These are phyloP conservation scores for Sporobolomyces pararoseus DNA, from an alignment of 768 basidiomycete species.

Conservation along the genomic window DNA sequence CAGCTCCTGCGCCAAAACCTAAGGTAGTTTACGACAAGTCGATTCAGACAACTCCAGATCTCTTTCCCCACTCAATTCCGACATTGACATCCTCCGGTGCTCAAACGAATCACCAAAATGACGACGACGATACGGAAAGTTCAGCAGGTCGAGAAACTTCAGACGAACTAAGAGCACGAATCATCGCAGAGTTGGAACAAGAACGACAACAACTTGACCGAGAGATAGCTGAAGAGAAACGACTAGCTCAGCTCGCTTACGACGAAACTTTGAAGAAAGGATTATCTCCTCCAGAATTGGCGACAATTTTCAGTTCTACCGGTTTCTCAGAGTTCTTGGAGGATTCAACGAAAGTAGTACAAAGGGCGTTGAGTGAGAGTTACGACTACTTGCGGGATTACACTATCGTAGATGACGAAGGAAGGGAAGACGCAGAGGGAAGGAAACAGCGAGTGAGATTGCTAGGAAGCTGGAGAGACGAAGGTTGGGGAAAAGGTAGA, in stretches of 20 bases:
- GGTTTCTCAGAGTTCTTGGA: conserved; percentile 93
- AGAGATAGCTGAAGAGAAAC: conserved; percentile 75
- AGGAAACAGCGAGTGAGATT: conserved; percentile 67
- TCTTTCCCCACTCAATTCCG: conserved; percentile 24
- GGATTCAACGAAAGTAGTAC: conserved; percentile 88
- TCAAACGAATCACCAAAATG: conserved; percentile 56
- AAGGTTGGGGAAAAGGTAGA: conserved; percentile 82
- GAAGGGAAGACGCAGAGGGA: conserved; percentile 84
- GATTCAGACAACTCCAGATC: conserved; percentile 42
- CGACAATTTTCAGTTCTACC: conserved; percentile 74
- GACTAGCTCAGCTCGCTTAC: conserved; percentile 77
- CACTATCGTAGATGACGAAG: conserved; percentile 60
- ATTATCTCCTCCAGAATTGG: conserved; percentile 77
- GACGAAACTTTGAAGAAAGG: conserved; percentile 73
- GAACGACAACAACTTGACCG: conserved; percentile 65
- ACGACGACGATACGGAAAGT: conserved; percentile 54
- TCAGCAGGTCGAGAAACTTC: conserved; percentile 77
- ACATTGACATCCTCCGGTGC: conserved; percentile 35
- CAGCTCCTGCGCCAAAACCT: conserved; percentile 19
- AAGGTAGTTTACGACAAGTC: conserved; percentile 44
- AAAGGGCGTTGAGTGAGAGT: conserved; percentile 86
- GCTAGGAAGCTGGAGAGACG: conserved; percentile 91
- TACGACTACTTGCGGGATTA: conserved; percentile 98
- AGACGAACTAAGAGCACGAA: conserved; percentile 69
- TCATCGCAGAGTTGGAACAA: conserved; percentile 65